These are phyloP conservation scores for Paratinospora sagittata DNA, from an alignment of 164 flowering plant genomes.

Conservation along the genomic window DNA sequence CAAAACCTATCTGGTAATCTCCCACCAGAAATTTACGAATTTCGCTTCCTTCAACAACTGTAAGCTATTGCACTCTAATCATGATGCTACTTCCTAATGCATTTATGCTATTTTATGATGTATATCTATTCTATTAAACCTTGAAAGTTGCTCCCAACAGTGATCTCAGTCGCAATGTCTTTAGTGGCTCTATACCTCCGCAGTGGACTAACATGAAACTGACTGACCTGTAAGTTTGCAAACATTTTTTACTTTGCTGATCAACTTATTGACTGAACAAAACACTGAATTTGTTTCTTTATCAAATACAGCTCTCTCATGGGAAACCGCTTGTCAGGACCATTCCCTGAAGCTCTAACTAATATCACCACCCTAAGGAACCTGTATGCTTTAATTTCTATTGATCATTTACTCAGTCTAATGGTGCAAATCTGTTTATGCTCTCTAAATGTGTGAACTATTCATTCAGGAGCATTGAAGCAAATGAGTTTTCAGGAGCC, in stretches of 20 bases:
- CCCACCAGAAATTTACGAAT: slow-evolving; percentile 55
- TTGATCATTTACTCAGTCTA: background rate
- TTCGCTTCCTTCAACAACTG: slow-evolving; percentile 45
- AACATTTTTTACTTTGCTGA: background rate
- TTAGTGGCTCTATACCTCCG: slow-evolving; percentile 56
- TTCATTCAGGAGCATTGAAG: slow-evolving; percentile 46
- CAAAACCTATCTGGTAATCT: slow-evolving; percentile 59
- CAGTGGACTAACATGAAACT: slow-evolving; percentile 59
- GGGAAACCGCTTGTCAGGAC: slow-evolving; percentile 74
- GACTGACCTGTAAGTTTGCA: slow-evolving; percentile 42
- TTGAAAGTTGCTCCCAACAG: slow-evolving; percentile 21
- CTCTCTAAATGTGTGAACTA: background rate
- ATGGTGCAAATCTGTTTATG: background rate
- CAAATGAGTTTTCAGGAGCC: slow-evolving; percentile 48
- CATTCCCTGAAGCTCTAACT: slow-evolving; percentile 58
- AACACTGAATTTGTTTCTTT: background rate
- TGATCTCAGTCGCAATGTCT: slow-evolving; percentile 62
- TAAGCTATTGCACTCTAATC: slow-evolving; percentile 20
- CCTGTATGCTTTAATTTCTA: slow-evolving; percentile 41
- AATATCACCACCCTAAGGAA: slow-evolving; percentile 53
- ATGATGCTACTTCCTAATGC: background rate
- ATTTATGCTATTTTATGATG: background rate
- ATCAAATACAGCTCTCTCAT: slow-evolving; percentile 54
- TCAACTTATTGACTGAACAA: background rate
- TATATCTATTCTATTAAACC: background rate